These are phyloP conservation scores for Aspergillus intermedius DNA, from an alignment of 2,329 filamentous ascomycete genomes.

Conservation along the genomic window DNA sequence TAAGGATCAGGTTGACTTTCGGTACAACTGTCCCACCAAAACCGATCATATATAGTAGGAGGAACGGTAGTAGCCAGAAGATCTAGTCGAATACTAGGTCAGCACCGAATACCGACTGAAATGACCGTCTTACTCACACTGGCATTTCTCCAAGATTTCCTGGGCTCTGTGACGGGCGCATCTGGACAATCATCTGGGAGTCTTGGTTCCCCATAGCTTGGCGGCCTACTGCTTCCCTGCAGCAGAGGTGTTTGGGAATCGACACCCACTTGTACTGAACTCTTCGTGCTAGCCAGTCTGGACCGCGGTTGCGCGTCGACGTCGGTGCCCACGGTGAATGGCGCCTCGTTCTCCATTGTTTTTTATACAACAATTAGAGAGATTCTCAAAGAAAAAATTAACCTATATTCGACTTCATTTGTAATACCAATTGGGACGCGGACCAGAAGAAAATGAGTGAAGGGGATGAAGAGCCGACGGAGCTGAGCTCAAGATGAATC, in stretches of 20 bases:
- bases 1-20: conserved; percentile 77
- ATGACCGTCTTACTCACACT: conserved; percentile 35
- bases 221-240: conserved; percentile 1
- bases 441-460: neutral
- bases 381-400: no score
- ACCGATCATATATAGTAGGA: conserved; percentile 73
- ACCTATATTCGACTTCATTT: neutral
- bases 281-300: conserved; percentile 9
- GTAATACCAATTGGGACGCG: neutral
- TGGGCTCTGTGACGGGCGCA: conserved; percentile 27
- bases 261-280: conserved; percentile 16
- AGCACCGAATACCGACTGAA: conserved; percentile 1
- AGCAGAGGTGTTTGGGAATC: conserved; percentile 21
- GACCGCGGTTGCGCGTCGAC: conserved; percentile 22
- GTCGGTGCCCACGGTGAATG: conserved; percentile 26
- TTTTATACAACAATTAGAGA: neutral
- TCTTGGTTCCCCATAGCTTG: conserved; percentile 4
- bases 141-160: conserved; percentile 40
- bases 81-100: conserved; percentile 46
- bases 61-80: conserved; percentile 75
- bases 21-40: conserved; percentile 83
- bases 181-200: conserved; percentile 3
- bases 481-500: neutral
- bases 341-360: conserved; percentile 30
- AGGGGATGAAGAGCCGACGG: neutral